Percentiles rank a stretch among this genome's conserved stretches.
Evolutionary conservation across 1,284 basidiomycete genomes (phyloP).

Genomic region (Coniophora puteana): DNA sequence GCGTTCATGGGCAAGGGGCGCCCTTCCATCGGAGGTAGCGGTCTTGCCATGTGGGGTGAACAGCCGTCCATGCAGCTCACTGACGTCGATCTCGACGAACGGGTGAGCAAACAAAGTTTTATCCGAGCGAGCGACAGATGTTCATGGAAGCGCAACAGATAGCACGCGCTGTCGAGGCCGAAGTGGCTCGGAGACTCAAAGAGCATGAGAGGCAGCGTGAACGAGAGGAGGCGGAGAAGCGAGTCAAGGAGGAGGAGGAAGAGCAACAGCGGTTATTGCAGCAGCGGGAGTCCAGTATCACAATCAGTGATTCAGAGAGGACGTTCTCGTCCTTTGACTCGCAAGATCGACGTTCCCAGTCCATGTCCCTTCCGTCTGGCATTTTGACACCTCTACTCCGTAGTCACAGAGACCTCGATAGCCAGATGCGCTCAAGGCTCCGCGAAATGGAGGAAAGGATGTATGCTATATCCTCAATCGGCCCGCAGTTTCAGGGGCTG

Average conservation of each 20-base stretch:
- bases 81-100: conserved; percentile 68
- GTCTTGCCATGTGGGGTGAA: not conserved
- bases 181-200: conserved; percentile 63
- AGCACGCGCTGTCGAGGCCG: conserved; percentile 64
- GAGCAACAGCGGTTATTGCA: conserved; percentile 11
- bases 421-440: conserved; percentile 58
- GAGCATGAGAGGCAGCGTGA: conserved; percentile 49
- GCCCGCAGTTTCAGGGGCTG: conserved; percentile 11
- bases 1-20: conserved; percentile 7
- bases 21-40: conserved; percentile 3
- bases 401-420: conserved; percentile 61
- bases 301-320: too few relatives aligned
- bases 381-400: conserved; percentile 57
- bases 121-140: conserved; percentile 5
- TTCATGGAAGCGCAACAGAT: conserved; percentile 40
- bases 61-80: conserved; percentile 36
- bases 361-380: conserved; percentile 57
- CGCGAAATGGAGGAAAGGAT: conserved; percentile 68
- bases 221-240: conserved; percentile 33
- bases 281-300: conserved; percentile 13
- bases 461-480: conserved; percentile 36
- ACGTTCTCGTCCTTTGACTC: too few relatives aligned
- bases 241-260: conserved; percentile 7
- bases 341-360: too few relatives aligned
- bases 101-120: conserved; percentile 37